These are phyloP conservation scores for Eucalyptus regnans DNA, from an alignment of 345 rosid species.

Conservation along the genomic window DNA sequence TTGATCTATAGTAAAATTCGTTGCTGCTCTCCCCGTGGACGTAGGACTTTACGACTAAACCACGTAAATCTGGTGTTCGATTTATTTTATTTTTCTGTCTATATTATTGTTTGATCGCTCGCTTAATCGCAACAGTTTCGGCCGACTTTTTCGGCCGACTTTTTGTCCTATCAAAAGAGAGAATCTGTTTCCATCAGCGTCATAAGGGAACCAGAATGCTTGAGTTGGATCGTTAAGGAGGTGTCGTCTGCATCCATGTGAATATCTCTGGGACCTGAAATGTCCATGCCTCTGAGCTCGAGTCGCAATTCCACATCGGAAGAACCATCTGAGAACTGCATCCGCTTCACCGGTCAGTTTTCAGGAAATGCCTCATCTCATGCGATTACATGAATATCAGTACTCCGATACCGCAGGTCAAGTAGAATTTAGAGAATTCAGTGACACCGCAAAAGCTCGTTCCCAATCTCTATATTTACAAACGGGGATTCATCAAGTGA, in stretches of 20 bases:
- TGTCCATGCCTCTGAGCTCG: constrained; percentile 26
- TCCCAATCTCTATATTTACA: not conserved
- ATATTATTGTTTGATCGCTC: too few species aligned
- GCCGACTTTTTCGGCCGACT: constrained; percentile 69
- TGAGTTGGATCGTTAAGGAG: constrained; percentile 38
- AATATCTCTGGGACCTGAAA: constrained; percentile 39
- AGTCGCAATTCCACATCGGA: constrained; percentile 67
- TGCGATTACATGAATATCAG: not conserved
- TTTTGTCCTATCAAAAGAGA: constrained; percentile 59
- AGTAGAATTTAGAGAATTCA: not conserved
- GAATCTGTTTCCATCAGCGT: constrained; percentile 58
- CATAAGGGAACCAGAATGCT: constrained; percentile 22
- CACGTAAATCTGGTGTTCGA: too few species aligned
- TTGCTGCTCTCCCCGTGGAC: too few species aligned
- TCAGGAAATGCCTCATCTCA: not conserved
- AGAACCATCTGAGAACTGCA: constrained; percentile 68
- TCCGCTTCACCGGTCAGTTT: not conserved
- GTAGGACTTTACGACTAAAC: too few species aligned
- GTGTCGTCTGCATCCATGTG: constrained; percentile 71
- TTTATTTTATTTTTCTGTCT: too few species aligned
- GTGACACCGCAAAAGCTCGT: not conserved
- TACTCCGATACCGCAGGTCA: not conserved
- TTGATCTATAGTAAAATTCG: too few species aligned
- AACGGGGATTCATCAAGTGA: not conserved
- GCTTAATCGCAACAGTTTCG: too few species aligned